Evolutionary conservation across 306 rosid genomes (phyloP).

Genomic region (Lathyrus oleraceus): DNA sequence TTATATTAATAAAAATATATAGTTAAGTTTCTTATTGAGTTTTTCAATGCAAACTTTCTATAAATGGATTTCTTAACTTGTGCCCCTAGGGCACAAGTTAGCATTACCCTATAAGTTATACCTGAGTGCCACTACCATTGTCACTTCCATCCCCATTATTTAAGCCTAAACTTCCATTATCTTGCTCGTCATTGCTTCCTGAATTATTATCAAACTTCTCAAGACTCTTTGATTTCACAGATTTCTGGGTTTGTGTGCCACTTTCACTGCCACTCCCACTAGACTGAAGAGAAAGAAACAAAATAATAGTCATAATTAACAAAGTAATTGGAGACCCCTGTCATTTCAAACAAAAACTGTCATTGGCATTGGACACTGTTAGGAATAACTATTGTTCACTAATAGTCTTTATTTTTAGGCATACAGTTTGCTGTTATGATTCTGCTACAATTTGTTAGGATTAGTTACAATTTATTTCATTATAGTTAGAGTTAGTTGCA

Average conservation of each 20-base stretch:
- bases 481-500: too few species aligned
- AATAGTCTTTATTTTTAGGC: too few species aligned
- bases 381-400: too few species aligned
- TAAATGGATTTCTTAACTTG: too few species aligned
- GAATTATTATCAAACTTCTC: constrained; percentile 57
- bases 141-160: constrained; percentile 73
- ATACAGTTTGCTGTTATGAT: too few species aligned
- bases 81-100: too few species aligned
- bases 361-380: constrained; percentile 11
- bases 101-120: constrained; percentile 44
- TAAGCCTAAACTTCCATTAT: constrained; percentile 60
- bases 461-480: too few species aligned
- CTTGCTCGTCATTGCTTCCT: constrained; percentile 77
- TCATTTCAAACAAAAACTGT: background rate
- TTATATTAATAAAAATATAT: too few species aligned
- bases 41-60: too few species aligned
- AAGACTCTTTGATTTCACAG: constrained; percentile 66
- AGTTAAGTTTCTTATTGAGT: too few species aligned
- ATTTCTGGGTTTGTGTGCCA: constrained; percentile 76
- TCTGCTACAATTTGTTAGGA: too few species aligned
- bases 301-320: constrained; percentile 17
- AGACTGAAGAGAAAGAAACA: constrained; percentile 53
- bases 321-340: constrained; percentile 4
- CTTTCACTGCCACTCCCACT: constrained; percentile 95
- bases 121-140: constrained; percentile 92